These are phyloP conservation scores for Narthecium ossifragum DNA, from an alignment of 106 monocot genomes.

Conservation along the genomic window DNA sequence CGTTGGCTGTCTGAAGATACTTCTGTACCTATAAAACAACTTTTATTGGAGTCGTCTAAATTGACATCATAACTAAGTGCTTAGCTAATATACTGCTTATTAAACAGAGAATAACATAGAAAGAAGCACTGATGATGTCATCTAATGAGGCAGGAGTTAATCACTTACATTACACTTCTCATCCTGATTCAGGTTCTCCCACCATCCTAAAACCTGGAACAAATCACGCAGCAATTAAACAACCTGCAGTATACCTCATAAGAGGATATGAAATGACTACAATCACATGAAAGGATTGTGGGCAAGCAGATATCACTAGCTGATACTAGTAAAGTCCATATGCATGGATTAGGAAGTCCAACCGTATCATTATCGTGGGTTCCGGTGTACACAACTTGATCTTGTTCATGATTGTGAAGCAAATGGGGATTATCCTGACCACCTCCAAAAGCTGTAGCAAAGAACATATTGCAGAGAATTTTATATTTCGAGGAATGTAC, in stretches of 20 bases:
- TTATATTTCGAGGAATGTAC: background rate
- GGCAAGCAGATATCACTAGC: no score
- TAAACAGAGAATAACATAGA: no score
- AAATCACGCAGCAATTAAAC: background rate
- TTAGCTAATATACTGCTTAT: background rate
- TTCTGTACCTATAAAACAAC: slow-evolving; percentile 40
- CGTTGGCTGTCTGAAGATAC: slow-evolving; percentile 36
- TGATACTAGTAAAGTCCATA: no score
- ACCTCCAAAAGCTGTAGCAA: slow-evolving; percentile 62
- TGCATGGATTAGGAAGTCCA: slow-evolving; percentile 5
- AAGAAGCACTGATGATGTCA: no score
- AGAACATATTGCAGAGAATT: background rate
- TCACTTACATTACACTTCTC: slow-evolving; percentile 63
- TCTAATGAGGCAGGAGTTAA: no score
- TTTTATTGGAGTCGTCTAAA: background rate
- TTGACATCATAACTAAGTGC: background rate
- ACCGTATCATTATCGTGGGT: slow-evolving; percentile 99
- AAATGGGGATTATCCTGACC: slow-evolving; percentile 80
- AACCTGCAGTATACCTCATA: no score
- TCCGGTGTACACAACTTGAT: slow-evolving; percentile 98
- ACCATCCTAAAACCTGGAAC: slow-evolving; percentile 82
- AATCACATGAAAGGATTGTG: no score
- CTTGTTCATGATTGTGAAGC: slow-evolving; percentile 80
- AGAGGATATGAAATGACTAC: no score
- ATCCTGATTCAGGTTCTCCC: slow-evolving; percentile 49